These are phyloP conservation scores for Puccinia polysora DNA, from an alignment of 1,284 basidiomycete species.

Conservation along the genomic window DNA sequence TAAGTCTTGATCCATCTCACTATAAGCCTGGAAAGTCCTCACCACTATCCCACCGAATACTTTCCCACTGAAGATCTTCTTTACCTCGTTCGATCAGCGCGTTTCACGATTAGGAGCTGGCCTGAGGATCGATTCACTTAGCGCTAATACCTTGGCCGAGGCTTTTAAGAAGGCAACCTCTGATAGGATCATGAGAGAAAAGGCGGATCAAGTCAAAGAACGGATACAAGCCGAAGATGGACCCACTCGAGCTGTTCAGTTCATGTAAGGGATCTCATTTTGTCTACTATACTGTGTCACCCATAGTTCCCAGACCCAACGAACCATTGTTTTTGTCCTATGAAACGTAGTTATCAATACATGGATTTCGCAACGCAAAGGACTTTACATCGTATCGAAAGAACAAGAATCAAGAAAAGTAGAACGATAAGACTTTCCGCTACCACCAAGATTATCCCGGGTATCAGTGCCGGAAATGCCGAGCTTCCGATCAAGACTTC, in stretches of 20 bases:
- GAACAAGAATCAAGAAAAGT: too few relatives aligned
- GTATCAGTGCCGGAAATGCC: too few relatives aligned
- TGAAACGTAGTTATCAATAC: slow-evolving; percentile 27
- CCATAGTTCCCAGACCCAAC: background rate
- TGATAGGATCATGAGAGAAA: slow-evolving; percentile 57
- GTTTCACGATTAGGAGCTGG: slow-evolving; percentile 77
- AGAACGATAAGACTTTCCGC: too few relatives aligned
- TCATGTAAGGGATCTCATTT: slow-evolving; percentile 46
- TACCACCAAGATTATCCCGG: too few relatives aligned
- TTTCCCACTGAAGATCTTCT: background rate
- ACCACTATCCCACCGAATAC: background rate
- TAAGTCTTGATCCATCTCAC: background rate
- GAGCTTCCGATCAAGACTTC: too few relatives aligned
- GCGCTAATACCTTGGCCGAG: slow-evolving; percentile 67
- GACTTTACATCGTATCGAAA: slow-evolving; percentile 32
- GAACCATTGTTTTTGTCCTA: too few relatives aligned
- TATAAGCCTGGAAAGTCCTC: slow-evolving; percentile 6
- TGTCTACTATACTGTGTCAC: background rate
- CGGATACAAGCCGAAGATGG: slow-evolving; percentile 50
- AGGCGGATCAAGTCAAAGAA: slow-evolving; percentile 49
- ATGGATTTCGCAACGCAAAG: slow-evolving; percentile 35
- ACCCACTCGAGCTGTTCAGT: slow-evolving; percentile 47
- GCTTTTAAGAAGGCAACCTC: slow-evolving; percentile 77
- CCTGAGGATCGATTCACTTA: slow-evolving; percentile 66
- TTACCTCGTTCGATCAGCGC: slow-evolving; percentile 43